Evolutionary conservation across 179 eudicot genomes (phyloP).

Genomic region (Carnegiea gigantea): DNA sequence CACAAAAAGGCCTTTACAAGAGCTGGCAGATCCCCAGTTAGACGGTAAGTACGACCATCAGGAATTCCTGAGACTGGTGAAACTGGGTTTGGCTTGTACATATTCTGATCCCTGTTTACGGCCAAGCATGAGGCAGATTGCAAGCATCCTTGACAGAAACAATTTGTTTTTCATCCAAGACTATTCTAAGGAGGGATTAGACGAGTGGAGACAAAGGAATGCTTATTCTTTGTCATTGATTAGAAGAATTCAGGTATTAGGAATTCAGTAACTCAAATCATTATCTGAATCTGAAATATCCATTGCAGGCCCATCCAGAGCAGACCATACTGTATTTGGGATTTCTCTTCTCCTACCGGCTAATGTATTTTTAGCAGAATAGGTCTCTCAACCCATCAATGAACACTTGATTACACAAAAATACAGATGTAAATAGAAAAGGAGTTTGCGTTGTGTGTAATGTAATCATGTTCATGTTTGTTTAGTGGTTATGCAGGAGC

Average conservation of each 20-base stretch:
- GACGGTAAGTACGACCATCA: constrained; percentile 47
- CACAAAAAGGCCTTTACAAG: constrained; percentile 44
- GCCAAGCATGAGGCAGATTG: constrained; percentile 73
- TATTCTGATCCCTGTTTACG: constrained; percentile 56
- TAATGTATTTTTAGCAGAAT: not conserved
- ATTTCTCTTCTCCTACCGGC: not conserved
- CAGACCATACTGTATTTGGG: not conserved
- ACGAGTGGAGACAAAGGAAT: constrained; percentile 75
- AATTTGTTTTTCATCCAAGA: constrained; percentile 47
- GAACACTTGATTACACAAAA: not conserved
- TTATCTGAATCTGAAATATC: not conserved
- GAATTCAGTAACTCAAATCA: constrained; percentile 55
- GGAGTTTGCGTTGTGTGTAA: not conserved
- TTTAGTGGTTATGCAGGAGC: not conserved
- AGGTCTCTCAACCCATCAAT: not conserved
- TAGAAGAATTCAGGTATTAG: constrained; percentile 83
- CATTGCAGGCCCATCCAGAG: not conserved
- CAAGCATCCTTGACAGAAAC: constrained; percentile 72
- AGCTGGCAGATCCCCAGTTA: constrained; percentile 62
- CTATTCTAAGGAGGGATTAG: constrained; percentile 40
- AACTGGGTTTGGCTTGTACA: constrained; percentile 80
- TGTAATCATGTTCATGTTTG: constrained; percentile 1
- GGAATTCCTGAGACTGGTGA: constrained; percentile 60
- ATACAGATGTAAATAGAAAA: constrained; percentile 21
- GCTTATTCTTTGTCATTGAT: constrained; percentile 53